A percentile compares a stretch with the other conserved stretches of the same genome.
Evolutionary conservation across 2,329 filamentous ascomycete species (phyloP).

Genomic region (Aspergillus flavus): DNA sequence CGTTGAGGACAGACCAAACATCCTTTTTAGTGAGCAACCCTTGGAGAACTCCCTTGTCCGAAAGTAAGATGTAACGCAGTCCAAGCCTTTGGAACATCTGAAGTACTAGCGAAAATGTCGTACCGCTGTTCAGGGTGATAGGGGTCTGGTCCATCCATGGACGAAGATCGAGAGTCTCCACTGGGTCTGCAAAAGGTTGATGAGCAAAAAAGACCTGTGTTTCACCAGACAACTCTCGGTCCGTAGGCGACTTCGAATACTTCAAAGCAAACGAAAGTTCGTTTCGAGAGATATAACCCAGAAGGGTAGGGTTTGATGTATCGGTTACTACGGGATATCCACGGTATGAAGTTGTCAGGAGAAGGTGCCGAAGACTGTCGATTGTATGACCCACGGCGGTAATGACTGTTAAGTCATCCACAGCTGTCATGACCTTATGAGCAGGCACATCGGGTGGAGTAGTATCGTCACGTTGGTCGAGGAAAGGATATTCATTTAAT

Average conservation of each 20-base stretch:
- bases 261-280: constrained; percentile 83
- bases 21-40: constrained; percentile 97
- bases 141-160: constrained; percentile 99
- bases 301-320: constrained; percentile 72
- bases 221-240: constrained; percentile 61
- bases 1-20: constrained; percentile 89
- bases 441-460: constrained; percentile 80
- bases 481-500: constrained; percentile 91
- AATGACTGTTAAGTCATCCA: constrained; percentile 87
- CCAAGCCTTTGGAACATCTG: constrained; percentile 95
- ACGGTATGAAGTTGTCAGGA: constrained; percentile 75
- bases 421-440: constrained; percentile 86
- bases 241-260: constrained; percentile 54
- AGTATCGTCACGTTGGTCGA: constrained; percentile 84
- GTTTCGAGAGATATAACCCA: constrained; percentile 92
- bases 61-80: constrained; percentile 85
- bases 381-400: constrained; percentile 88
- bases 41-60: constrained; percentile 76
- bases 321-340: constrained; percentile 91
- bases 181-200: constrained; percentile 77
- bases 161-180: constrained; percentile 78
- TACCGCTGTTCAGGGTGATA: constrained; percentile 78
- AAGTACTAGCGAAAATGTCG: constrained; percentile 79
- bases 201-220: constrained; percentile 85
- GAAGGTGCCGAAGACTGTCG: constrained; percentile 68